Evolutionary conservation across 2,329 filamentous ascomycete genomes (phyloP), one percentile per base, ranked within the genome.

Genomic region (Colletotrichum eleusines): DNA sequence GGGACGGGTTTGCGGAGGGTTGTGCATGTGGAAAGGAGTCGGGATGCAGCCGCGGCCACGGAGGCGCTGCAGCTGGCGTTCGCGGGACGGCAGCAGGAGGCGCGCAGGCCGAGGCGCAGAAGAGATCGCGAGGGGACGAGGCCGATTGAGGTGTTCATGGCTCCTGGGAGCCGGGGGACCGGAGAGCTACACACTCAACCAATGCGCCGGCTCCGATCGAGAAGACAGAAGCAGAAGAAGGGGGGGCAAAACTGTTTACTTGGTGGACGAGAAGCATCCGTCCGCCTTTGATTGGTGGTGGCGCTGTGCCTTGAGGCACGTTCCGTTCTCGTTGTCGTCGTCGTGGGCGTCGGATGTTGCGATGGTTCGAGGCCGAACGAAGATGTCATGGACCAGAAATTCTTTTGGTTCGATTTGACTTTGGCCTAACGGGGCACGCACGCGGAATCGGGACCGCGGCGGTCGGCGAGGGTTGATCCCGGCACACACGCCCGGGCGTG

Each of bases 91-190:
- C 53, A 55, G 60, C 63, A 66, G 16, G 54, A 38, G 26, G 40
- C 9, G 40, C 60, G 72, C 51, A 73, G 63, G 50, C 72, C 72
- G 38, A 66, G 59, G 9, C 51, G 55, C 42, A 68, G 60, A 60
- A 73, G 48, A 26, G 72, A 61, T 63, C 71, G 67, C 51, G 57
- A 59, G n/a, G 66, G 60, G 40, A 73, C 44, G 61, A 73, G 70
- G 42, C 60, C 48, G 55, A 73, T 33, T 42, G 69, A 70, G 70
- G 35, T 48, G 28, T 73, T 73, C 72, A 73, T 73, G 63, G 72
- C 66, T 65, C 59, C 66, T 53, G 31, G n/a, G 42, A 35, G 55
- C 40, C 35, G 48, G 48, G 38, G 18, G 28, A 23, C 64, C 65
- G 28, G 60, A 59, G 48, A 69, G 66, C 53, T 57, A 26, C 44